phyloP scores from a whole-genome alignment of 495 filamentous ascomycete genomes.

The Hypoxylon trugodes region DNA sequence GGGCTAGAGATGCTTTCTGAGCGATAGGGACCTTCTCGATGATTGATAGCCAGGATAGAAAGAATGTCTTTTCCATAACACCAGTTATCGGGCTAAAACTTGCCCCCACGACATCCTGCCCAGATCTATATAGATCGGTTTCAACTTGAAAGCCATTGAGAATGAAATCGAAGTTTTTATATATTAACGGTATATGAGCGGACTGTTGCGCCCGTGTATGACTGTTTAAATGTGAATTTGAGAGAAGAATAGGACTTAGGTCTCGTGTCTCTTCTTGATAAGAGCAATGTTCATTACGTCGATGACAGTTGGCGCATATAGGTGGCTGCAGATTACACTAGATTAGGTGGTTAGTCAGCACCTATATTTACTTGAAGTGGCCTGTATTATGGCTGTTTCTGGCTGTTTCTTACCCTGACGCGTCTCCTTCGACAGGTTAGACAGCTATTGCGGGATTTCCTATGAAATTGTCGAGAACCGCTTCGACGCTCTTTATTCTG shows the following conservation, averaged over 20 bases:
- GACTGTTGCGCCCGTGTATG: too few species aligned
- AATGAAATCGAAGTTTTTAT: background rate
- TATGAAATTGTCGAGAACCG: constrained; percentile 31
- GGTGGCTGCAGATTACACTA: constrained; percentile 39
- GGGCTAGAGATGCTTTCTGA: background rate
- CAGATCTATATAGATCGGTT: background rate
- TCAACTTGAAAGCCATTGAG: background rate
- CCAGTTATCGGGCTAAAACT: background rate
- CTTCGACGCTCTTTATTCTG: constrained; percentile 7
- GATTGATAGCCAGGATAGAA: constrained; percentile 12
- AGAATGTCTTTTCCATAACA: constrained; percentile 21
- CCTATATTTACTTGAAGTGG: too few species aligned
- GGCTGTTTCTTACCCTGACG: constrained; percentile 24
- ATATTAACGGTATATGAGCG: background rate
- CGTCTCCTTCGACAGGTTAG: constrained; percentile 36
- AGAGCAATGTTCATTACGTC: constrained; percentile 38
- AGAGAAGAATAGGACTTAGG: background rate
- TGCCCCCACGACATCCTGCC: background rate
- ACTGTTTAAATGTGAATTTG: too few species aligned
- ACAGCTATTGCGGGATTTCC: constrained; percentile 41
- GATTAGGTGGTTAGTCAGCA: background rate
- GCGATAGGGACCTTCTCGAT: too few species aligned
- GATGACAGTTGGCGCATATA: constrained; percentile 34
- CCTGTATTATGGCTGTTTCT: background rate
- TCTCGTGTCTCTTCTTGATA: background rate